A percentile compares a stretch with the other conserved stretches of the same genome.
Conservation (phyloP, 768 basidiomycete species). For the Boletus pseudo-olivaceus region DNA sequence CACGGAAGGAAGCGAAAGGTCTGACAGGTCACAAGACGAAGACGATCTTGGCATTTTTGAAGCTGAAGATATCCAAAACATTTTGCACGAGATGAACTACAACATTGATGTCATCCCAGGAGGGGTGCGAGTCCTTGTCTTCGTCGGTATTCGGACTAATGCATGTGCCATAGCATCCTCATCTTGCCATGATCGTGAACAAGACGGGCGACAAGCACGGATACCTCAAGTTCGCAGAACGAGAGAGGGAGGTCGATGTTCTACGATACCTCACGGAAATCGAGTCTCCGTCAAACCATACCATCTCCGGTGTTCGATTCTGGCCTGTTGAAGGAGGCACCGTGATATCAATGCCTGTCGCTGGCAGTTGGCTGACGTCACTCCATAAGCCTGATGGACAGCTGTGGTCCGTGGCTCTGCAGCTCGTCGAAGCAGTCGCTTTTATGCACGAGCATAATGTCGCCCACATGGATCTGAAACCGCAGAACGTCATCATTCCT, state of each 20-base stretch:
- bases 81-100: neutral
- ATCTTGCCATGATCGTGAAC: constrained; percentile 1
- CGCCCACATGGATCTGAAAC: constrained; percentile 18
- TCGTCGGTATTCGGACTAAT: neutral
- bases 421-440: too few relatives aligned
- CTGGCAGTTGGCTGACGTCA: neutral
- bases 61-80: neutral
- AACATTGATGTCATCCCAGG: neutral
- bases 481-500: neutral
- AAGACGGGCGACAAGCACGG: neutral
- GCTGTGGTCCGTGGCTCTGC: neutral
- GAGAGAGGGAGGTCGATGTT: constrained; percentile 1
- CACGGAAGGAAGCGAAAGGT: too few relatives aligned
- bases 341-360: neutral
- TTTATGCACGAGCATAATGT: neutral
- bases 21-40: neutral
- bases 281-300: neutral
- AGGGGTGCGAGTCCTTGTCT: neutral
- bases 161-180: constrained; percentile 6
- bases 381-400: neutral
- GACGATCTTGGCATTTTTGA: neutral
- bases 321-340: neutral
- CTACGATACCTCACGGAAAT: neutral
- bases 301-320: neutral
- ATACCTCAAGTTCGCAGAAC: constrained; percentile 10